These are phyloP conservation scores for Yamadazyma songkhlaensis DNA, from an alignment of 1,139 yeast species.

Conservation along the genomic window DNA sequence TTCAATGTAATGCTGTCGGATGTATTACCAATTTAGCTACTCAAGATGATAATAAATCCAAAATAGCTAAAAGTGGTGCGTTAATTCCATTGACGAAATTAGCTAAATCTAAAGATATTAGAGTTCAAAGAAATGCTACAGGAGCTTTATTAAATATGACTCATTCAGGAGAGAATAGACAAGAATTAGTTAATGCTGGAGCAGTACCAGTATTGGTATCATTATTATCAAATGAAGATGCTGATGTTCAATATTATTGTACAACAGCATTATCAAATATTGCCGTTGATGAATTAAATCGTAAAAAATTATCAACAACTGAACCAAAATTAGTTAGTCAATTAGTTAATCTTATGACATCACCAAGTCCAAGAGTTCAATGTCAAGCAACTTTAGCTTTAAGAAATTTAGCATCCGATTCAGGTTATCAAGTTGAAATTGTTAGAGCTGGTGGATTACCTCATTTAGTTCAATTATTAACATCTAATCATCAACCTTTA, in stretches of 20 bases:
- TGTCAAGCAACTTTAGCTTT: constrained; percentile 97
- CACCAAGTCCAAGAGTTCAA: constrained; percentile 89
- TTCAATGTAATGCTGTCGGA: constrained; percentile 98
- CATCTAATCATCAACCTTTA: constrained; percentile 87
- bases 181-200: constrained; percentile 94
- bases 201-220: constrained; percentile 96
- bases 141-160: constrained; percentile 98
- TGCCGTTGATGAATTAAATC: constrained; percentile 91
- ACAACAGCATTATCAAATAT: constrained; percentile 95
- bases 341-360: constrained; percentile 87
- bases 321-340: constrained; percentile 93
- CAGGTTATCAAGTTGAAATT: constrained; percentile 88
- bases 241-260: constrained; percentile 97
- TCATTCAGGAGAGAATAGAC: constrained; percentile 94
- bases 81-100: constrained; percentile 87
- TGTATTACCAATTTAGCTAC: constrained; percentile 97
- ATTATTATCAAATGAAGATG: constrained; percentile 81
- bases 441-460: constrained; percentile 96
- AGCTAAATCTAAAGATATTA: constrained; percentile 89
- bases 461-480: constrained; percentile 80
- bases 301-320: constrained; percentile 84
- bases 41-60: constrained; percentile 95
- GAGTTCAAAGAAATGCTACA: constrained; percentile 98
- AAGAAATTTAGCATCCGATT: constrained; percentile 93
- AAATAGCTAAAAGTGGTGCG: constrained; percentile 97